Conservation (phyloP, 2,329 filamentous ascomycete species). For the Xylaria sp. region DNA sequence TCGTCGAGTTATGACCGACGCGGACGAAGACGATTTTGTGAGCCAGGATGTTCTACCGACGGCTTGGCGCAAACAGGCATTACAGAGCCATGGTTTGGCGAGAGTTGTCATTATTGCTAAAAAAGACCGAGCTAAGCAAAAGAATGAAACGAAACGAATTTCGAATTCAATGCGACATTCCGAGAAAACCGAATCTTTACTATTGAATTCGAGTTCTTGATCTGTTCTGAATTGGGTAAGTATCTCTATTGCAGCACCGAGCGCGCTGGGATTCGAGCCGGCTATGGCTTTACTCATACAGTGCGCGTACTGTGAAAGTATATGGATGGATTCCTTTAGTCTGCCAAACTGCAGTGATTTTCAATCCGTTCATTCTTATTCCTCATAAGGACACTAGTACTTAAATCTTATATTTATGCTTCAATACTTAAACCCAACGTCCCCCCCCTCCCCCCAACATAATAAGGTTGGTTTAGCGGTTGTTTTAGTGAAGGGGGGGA, state of each 20-base stretch:
- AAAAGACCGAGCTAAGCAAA: slow-evolving; percentile 4
- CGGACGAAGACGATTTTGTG: slow-evolving; percentile 21
- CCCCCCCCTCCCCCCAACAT: too few species aligned
- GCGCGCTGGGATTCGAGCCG: background rate
- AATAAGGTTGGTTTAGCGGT: too few species aligned
- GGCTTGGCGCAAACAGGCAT: slow-evolving; percentile 42
- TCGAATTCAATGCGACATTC: background rate
- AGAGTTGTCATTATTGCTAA: slow-evolving; percentile 41
- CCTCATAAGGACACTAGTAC: too few species aligned
- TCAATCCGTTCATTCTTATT: too few species aligned
- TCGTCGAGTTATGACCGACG: slow-evolving; percentile 30
- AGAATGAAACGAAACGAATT: background rate
- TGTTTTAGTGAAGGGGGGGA: too few species aligned
- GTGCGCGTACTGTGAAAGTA: slow-evolving; percentile 13
- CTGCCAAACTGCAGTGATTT: too few species aligned
- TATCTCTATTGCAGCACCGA: background rate
- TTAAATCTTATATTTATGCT: too few species aligned
- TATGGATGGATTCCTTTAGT: too few species aligned
- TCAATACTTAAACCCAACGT: too few species aligned
- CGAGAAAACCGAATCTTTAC: background rate
- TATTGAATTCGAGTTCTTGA: slow-evolving; percentile 3
- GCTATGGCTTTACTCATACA: background rate
- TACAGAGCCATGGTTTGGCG: slow-evolving; percentile 47
- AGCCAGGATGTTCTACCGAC: slow-evolving; percentile 13
- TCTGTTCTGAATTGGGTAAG: background rate